A percentile compares a stretch with the other conserved stretches of the same genome.
These are phyloP conservation scores for Trichoderma sp. DNA, from an alignment of 2,329 filamentous ascomycete species.

Conservation along the genomic window DNA sequence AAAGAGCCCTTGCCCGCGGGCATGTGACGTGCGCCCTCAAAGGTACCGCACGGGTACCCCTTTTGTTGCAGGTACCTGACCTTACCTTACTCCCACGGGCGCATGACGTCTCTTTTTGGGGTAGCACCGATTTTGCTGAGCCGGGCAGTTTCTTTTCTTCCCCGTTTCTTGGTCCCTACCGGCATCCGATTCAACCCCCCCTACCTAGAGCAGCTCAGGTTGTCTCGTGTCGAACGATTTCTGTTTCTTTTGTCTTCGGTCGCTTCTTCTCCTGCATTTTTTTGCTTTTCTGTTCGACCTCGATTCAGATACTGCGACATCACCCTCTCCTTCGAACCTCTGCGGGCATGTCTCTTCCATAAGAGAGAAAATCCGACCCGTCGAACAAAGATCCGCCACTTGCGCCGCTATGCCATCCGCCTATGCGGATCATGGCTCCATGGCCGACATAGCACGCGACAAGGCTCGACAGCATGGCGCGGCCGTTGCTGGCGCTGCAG, in stretches of 20 bases:
- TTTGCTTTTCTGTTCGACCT: neutral
- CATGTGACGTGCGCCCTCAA: neutral
- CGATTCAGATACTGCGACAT: neutral
- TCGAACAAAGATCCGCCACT: neutral
- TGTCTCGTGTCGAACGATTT: too few relatives aligned
- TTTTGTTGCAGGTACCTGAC: neutral
- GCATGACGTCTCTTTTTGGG: conserved; percentile 19
- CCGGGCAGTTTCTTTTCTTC: neutral
- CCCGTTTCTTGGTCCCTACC: neutral
- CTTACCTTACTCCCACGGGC: neutral
- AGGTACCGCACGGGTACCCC: neutral
- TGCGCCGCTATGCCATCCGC: conserved; percentile 55
- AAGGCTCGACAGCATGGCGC: conserved; percentile 37
- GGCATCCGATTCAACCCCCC: neutral
- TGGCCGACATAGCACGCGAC: conserved; percentile 54
- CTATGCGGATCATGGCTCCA: conserved; percentile 60
- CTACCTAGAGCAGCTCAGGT: too few relatives aligned
- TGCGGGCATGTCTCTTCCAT: conserved; percentile 27
- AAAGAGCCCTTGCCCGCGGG: neutral
- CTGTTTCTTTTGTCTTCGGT: neutral
- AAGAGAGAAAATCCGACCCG: neutral
- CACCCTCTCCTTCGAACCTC: neutral
- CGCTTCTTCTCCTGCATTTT: conserved; percentile 18
- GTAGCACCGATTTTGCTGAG: too few relatives aligned
- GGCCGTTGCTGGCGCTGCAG: conserved; percentile 30